A percentile compares a stretch with the other conserved stretches of the same genome.
These are phyloP conservation scores for Stygiomarasmius scandens DNA, from an alignment of 1,284 basidiomycete genomes.

Conservation along the genomic window DNA sequence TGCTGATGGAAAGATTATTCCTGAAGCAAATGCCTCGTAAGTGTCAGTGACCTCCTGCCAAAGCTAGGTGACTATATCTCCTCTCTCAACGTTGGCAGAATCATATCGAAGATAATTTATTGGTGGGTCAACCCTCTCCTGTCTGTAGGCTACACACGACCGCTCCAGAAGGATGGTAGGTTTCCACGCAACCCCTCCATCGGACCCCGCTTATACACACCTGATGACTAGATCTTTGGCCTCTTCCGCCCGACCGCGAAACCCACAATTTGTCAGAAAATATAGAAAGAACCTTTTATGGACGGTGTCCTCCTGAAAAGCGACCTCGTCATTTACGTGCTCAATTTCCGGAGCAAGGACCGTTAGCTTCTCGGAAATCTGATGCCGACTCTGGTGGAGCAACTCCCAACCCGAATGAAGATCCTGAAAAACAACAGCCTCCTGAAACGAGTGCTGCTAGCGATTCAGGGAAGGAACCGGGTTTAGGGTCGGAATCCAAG, in stretches of 20 bases:
- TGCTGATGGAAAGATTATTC: slow-evolving; percentile 41
- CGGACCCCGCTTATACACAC: too few relatives aligned
- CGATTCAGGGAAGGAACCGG: background rate
- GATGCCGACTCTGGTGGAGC: too few relatives aligned
- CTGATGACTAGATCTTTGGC: slow-evolving; percentile 53
- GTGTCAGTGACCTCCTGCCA: slow-evolving; percentile 20
- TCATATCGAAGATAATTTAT: slow-evolving; percentile 48
- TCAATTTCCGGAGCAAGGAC: too few relatives aligned
- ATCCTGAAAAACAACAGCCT: slow-evolving; percentile 10
- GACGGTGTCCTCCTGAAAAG: slow-evolving; percentile 49
- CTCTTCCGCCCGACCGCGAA: slow-evolving; percentile 42
- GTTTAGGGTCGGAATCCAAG: too few relatives aligned
- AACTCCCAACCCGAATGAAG: too few relatives aligned
- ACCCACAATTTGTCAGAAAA: slow-evolving; percentile 42
- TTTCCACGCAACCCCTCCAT: too few relatives aligned
- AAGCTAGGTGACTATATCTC: background rate
- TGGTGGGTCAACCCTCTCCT: slow-evolving; percentile 57
- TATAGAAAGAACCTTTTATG: slow-evolving; percentile 51
- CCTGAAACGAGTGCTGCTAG: slow-evolving; percentile 7
- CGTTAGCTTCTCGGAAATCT: too few relatives aligned
- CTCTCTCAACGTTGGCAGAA: slow-evolving; percentile 27
- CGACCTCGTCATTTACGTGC: slow-evolving; percentile 37
- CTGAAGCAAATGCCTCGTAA: slow-evolving; percentile 41
- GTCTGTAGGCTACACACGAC: slow-evolving; percentile 56
- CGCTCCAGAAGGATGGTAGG: slow-evolving; percentile 57